Evolutionary conservation across 1,284 basidiomycete species (phyloP), one percentile per base, ranked within the genome.

Genomic region (Marasmius oreades): DNA sequence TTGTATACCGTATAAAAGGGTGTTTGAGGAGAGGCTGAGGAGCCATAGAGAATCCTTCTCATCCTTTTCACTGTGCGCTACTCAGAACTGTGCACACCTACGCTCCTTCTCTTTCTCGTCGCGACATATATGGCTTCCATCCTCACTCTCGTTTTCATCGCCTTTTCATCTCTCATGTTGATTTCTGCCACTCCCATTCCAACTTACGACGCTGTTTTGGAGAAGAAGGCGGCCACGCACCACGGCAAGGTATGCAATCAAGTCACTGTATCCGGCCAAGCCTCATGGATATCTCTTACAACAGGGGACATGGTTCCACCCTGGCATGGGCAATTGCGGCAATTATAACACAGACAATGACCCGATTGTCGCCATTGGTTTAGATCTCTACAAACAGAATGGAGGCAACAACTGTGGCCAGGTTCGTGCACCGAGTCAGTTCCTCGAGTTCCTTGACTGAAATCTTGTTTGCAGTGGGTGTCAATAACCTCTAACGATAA

Each of bases 181-280:
- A 65, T 70, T 43, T 62, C 78, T 61, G 80, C 80, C 14, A 67
- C 77, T 24, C 85, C 85, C 31, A 62, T 84, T 26, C 70, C 75
- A 47, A 67, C 61, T 23, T 52, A 63, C 34, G 61, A 71, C 36
- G 58, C 66, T 11, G 65, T 68, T 33, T 70, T 84, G 43, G 76
- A 77, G 59, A 82, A 78, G 67, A 82, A 78, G 67, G 77, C 85
- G 50, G 59, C 71, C 47, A 72, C 74, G 5, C 78, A 75, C 63
- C 63, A 58, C 18, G 83, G 84, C 42, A 69, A 70, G 62, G 84
- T 84, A 63, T 62, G 79, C 14, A 47, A 7, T 47, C 20, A 33
- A 23, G 18, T 33, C 33, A 51, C 36, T 18, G 6, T 5, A 14
- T n/a, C 23, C 7, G n/a, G 2, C 23, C 18, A 24, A 8, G 10